phyloP scores from a whole-genome alignment of 768 basidiomycete genomes.

The Collybia sp. region DNA sequence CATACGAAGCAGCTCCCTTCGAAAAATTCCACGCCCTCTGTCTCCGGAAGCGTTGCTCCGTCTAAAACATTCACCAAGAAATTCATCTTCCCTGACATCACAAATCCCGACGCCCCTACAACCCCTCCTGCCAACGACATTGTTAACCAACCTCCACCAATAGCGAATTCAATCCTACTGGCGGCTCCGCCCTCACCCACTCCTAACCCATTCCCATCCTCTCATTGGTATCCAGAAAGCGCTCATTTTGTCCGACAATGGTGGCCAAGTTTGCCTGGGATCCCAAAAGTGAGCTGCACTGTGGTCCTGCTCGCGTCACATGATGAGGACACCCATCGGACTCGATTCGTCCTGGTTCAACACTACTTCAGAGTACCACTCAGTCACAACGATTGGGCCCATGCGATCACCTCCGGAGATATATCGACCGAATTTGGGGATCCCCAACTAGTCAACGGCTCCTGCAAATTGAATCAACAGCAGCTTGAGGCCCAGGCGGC shows the following conservation, averaged over 20 bases:
- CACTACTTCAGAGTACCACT: slow-evolving; percentile 75
- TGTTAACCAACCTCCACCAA: not conserved
- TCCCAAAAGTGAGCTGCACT: slow-evolving; percentile 68
- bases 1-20: slow-evolving; percentile 22
- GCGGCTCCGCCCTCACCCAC: slow-evolving; percentile 4
- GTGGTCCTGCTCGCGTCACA: slow-evolving; percentile 65
- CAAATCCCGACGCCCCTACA: not conserved
- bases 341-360: slow-evolving; percentile 63
- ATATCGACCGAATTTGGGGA: not conserved
- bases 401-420: not conserved
- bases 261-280: slow-evolving; percentile 66
- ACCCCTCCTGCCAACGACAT: not conserved
- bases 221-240: slow-evolving; percentile 67
- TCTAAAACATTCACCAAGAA: slow-evolving; percentile 43
- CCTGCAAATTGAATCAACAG: slow-evolving; percentile 8
- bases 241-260: slow-evolving; percentile 79
- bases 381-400: slow-evolving; percentile 24
- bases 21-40: slow-evolving; percentile 29
- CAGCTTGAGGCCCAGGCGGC: slow-evolving; percentile 9
- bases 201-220: slow-evolving; percentile 61
- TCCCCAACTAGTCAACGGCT: not conserved
- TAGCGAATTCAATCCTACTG: slow-evolving; percentile 4
- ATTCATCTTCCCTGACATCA: slow-evolving; percentile 41
- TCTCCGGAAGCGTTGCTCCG: slow-evolving; percentile 37
- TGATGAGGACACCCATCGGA: slow-evolving; percentile 54